phyloP scores from a whole-genome alignment of 257 asterid genomes.

The Solanum rostratum region DNA sequence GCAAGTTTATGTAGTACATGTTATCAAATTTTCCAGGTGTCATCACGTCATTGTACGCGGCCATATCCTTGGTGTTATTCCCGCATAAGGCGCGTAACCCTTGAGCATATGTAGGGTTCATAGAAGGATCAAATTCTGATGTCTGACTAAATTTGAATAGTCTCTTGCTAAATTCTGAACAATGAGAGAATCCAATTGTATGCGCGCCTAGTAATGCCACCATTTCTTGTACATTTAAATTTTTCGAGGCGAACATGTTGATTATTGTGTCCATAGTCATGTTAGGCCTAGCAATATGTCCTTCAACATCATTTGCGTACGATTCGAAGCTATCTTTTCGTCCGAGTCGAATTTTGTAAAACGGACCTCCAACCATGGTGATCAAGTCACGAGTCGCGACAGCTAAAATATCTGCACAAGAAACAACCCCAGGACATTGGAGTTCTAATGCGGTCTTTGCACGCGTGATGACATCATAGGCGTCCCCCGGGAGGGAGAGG shows the following conservation, averaged over 20 bases:
- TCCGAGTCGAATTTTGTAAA: constrained; percentile 45
- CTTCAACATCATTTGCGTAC: constrained; percentile 37
- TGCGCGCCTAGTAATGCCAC: constrained; percentile 77
- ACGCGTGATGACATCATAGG: constrained; percentile 51
- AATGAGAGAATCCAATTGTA: constrained; percentile 79
- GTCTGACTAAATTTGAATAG: constrained; percentile 34
- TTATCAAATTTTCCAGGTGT: constrained; percentile 84
- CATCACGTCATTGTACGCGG: constrained; percentile 79
- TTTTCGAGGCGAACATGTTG: constrained; percentile 28
- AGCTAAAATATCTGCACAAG: constrained; percentile 78
- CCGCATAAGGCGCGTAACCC: constrained; percentile 44
- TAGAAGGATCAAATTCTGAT: constrained; percentile 33
- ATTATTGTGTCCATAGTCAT: constrained; percentile 41
- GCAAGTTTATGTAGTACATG: constrained; percentile 35
- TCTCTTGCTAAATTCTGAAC: constrained; percentile 49
- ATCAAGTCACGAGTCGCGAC: constrained; percentile 62
- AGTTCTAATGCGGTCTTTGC: constrained; percentile 70
- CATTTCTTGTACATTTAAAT: constrained; percentile 47
- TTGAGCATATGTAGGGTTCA: constrained; percentile 41
- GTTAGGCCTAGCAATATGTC: constrained; percentile 64
- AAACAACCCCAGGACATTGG: constrained; percentile 63
- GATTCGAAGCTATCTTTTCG: constrained; percentile 50
- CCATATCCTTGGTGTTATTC: constrained; percentile 27
- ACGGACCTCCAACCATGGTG: constrained; percentile 76
- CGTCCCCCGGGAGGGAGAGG: constrained; percentile 77